Evolutionary conservation across 331 rosid genomes (phyloP), one percentile per base, ranked within the genome.

Genomic region (Quercus lobata): DNA sequence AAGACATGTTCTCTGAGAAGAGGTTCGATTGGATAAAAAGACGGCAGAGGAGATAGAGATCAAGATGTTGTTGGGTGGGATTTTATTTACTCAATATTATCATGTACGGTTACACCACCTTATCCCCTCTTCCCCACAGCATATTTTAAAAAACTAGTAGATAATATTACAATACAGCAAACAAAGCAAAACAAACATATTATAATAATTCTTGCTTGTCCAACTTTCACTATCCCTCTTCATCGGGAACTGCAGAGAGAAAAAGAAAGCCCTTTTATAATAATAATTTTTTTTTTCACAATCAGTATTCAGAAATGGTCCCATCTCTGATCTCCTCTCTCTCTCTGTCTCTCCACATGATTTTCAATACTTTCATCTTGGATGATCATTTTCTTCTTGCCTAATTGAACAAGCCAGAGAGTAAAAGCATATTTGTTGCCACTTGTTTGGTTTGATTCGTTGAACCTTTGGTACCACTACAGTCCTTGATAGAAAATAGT

Each of bases 11-110:
- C 72, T 81, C 80, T 82, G 93, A 86, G 84, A 83, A 84, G 78
- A 83, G 54, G 88, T 83, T 82, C 76, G 85, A 82, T 60, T 75
- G 80, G 97, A 83, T 86, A 87, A 83, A 91, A 81, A 79, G 90
- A 88, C 83, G 80, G 85, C 77, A 74, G 74, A 76, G 81, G 63
- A 73, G 72, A 71, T 69, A 84, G 89, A 86, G 14, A 41, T 2
- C 14, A 41, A 86, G 71, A 75, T 78, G 83, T 19, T 75, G 86
- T 74, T 89, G 88, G 58, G 84, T 75, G 80, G 83, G 25, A 35
- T 69, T 71, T 78, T 72, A 68, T 85, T 80, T 76, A 81, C 86
- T 82, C 77, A 44, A 72, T 85, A 80, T 78, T 82, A 71, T 84
- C 81, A 49, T 53, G 22, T 76, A 61, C 66, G 69, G 57, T 24